These are phyloP conservation scores for Cubamyces sp. DNA, from an alignment of 768 basidiomycete genomes.

Conservation along the genomic window DNA sequence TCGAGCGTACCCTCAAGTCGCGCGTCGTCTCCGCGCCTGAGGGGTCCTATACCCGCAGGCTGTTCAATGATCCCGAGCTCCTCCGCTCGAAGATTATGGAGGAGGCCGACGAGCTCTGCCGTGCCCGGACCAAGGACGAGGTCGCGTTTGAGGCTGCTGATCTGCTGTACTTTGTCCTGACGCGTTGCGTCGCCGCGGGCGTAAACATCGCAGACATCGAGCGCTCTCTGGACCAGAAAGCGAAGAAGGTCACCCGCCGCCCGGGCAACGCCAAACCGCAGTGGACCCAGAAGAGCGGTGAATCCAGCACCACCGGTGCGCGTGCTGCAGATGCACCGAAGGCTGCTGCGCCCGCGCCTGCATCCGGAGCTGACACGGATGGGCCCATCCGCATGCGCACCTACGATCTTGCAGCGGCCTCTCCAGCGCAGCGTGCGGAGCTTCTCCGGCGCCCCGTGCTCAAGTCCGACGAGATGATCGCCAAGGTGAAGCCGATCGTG, in stretches of 20 bases:
- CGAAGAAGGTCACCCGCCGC: conserved; percentile 83
- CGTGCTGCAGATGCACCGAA: conserved; percentile 20
- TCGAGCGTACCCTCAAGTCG: conserved; percentile 78
- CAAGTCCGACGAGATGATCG: conserved; percentile 86
- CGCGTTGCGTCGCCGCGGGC: conserved; percentile 82
- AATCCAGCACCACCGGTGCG: conserved; percentile 29
- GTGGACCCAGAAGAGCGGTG: conserved; percentile 46
- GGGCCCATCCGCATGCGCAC: conserved; percentile 79
- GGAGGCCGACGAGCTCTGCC: conserved; percentile 96
- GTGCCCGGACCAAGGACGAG: conserved; percentile 75
- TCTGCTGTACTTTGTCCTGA: conserved; percentile 88
- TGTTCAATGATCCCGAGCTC: conserved; percentile 84
- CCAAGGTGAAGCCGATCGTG: conserved; percentile 93
- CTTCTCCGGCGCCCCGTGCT: conserved; percentile 90
- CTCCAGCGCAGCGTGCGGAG: conserved; percentile 57
- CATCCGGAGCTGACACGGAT: conserved; percentile 36
- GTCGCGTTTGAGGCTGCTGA: conserved; percentile 96
- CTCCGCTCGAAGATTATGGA: conserved; percentile 95
- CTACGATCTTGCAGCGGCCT: conserved; percentile 55
- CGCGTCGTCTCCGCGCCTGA: conserved; percentile 78
- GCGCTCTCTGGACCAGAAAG: conserved; percentile 80
- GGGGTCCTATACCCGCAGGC: conserved; percentile 87
- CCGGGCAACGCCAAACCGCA: conserved; percentile 92
- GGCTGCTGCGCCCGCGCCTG: conserved; percentile 30
- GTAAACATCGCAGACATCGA: conserved; percentile 86